Percentiles rank a stretch among this genome's conserved stretches.
phyloP scores from a whole-genome alignment of 257 asterid species.

The Fraxinus americana region DNA sequence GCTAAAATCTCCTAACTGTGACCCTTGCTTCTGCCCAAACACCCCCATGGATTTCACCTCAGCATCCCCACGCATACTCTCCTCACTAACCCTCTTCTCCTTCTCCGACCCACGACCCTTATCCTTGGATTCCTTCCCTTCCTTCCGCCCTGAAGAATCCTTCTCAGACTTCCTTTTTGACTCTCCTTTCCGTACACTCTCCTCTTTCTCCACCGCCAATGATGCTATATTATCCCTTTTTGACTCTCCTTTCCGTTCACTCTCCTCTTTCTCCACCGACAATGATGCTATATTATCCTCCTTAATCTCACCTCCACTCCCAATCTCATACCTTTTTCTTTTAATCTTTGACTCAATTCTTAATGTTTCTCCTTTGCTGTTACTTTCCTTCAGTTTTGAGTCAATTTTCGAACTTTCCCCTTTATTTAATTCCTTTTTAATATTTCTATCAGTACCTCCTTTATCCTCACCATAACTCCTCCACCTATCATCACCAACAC shows the following conservation, averaged over 20 bases:
- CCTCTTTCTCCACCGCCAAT: slow-evolving; percentile 61
- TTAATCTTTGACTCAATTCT: slow-evolving; percentile 58
- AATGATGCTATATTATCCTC: slow-evolving; percentile 49
- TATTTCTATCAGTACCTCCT: slow-evolving; percentile 41
- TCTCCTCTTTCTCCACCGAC: slow-evolving; percentile 64
- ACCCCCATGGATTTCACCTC: slow-evolving; percentile 43
- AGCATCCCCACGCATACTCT: slow-evolving; percentile 53
- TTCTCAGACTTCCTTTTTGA: slow-evolving; percentile 81
- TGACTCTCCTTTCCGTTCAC: slow-evolving; percentile 66
- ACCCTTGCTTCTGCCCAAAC: slow-evolving; percentile 56
- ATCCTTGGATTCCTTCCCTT: slow-evolving; percentile 70
- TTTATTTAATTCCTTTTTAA: slow-evolving; percentile 50
- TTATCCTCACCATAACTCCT: slow-evolving; percentile 68
- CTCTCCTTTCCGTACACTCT: slow-evolving; percentile 64
- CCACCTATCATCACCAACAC: slow-evolving; percentile 71
- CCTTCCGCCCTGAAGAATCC: slow-evolving; percentile 73
- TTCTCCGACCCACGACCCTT: slow-evolving; percentile 60
- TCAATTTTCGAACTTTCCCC: slow-evolving; percentile 56
- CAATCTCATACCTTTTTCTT: slow-evolving; percentile 69
- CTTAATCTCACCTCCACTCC: slow-evolving; percentile 52
- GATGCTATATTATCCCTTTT: slow-evolving; percentile 45
- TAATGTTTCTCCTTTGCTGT: slow-evolving; percentile 51
- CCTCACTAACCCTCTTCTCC: slow-evolving; percentile 44
- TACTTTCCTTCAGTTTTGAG: slow-evolving; percentile 53
- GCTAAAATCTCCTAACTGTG: slow-evolving; percentile 47